Conservation (phyloP, 495 filamentous ascomycete genomes). For the Aspergillus cavernicola region DNA sequence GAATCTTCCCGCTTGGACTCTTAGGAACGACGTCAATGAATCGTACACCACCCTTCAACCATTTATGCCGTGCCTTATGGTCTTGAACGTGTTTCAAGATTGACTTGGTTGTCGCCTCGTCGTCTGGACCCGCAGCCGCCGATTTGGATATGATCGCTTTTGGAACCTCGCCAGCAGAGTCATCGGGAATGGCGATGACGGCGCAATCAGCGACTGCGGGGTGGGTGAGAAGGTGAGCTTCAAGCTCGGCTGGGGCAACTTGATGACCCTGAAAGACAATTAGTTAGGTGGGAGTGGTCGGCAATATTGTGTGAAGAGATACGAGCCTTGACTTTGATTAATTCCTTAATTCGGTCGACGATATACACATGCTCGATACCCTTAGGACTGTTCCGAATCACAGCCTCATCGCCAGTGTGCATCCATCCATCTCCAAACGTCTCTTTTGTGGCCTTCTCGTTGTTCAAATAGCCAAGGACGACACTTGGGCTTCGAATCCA, state of each 20-base stretch:
- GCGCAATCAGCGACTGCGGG: conserved; percentile 77
- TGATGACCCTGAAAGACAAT: conserved; percentile 66
- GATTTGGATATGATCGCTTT: conserved; percentile 86
- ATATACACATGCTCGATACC: conserved; percentile 78
- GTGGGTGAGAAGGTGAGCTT: conserved; percentile 82
- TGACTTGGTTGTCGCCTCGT: conserved; percentile 54
- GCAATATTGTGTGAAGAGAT: background rate
- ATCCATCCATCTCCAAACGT: conserved; percentile 80
- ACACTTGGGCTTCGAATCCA: conserved; percentile 72
- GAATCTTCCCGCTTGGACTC: conserved; percentile 89
- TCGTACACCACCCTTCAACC: conserved; percentile 78
- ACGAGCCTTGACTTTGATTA: conserved; percentile 88
- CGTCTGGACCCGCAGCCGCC: conserved; percentile 53
- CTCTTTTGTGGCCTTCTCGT: conserved; percentile 75
- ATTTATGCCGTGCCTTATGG: conserved; percentile 84
- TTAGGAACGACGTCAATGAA: conserved; percentile 79
- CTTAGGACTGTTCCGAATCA: conserved; percentile 57
- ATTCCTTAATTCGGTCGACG: conserved; percentile 86
- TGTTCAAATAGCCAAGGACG: conserved; percentile 79
- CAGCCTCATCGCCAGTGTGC: conserved; percentile 80
- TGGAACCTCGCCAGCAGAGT: conserved; percentile 73
- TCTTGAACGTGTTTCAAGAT: conserved; percentile 76
- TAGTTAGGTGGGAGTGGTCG: background rate
- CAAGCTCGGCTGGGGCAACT: conserved; percentile 89
- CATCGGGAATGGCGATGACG: conserved; percentile 76